These are phyloP conservation scores for Xylariomycetidae sp. DNA, from an alignment of 2,329 filamentous ascomycete species.

Conservation along the genomic window DNA sequence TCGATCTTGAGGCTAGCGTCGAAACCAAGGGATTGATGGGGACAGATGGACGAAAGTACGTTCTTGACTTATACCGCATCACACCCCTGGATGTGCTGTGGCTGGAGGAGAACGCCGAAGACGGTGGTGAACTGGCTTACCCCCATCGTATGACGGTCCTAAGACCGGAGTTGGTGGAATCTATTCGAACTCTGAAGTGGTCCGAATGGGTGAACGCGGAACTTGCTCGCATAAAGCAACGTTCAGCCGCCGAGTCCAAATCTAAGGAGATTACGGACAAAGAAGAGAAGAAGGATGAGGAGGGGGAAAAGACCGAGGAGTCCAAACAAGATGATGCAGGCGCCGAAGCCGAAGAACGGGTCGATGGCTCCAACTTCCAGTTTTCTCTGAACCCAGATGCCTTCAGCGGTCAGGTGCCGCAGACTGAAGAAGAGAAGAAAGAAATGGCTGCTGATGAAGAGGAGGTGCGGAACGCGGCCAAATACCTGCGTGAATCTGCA, in stretches of 20 bases:
- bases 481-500: slow-evolving; percentile 68
- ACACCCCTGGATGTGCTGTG: slow-evolving; percentile 87
- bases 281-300: slow-evolving; percentile 6
- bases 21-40: slow-evolving; percentile 98
- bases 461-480: slow-evolving; percentile 79
- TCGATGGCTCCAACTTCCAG: slow-evolving; percentile 82
- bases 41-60: slow-evolving; percentile 93
- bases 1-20: slow-evolving; percentile 90
- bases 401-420: slow-evolving; percentile 86
- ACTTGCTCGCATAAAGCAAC: slow-evolving; percentile 51
- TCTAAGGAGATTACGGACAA: slow-evolving; percentile 31
- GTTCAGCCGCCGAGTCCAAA: slow-evolving; percentile 30
- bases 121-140: slow-evolving; percentile 51
- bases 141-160: slow-evolving; percentile 96
- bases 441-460: slow-evolving; percentile 80
- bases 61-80: slow-evolving; percentile 93
- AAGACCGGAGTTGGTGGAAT: slow-evolving; percentile 83
- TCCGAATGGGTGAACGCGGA: slow-evolving; percentile 82
- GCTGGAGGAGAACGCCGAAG: slow-evolving; percentile 69
- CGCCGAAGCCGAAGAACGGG: slow-evolving; percentile 55
- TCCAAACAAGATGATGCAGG: slow-evolving; percentile 29
- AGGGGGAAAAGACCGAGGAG: slow-evolving; percentile 8
- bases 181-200: slow-evolving; percentile 79
- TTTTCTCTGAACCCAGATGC: slow-evolving; percentile 92
- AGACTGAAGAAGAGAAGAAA: slow-evolving; percentile 84